Conservation (phyloP, 805 yeast genomes). For the Candida bentonensis region DNA sequence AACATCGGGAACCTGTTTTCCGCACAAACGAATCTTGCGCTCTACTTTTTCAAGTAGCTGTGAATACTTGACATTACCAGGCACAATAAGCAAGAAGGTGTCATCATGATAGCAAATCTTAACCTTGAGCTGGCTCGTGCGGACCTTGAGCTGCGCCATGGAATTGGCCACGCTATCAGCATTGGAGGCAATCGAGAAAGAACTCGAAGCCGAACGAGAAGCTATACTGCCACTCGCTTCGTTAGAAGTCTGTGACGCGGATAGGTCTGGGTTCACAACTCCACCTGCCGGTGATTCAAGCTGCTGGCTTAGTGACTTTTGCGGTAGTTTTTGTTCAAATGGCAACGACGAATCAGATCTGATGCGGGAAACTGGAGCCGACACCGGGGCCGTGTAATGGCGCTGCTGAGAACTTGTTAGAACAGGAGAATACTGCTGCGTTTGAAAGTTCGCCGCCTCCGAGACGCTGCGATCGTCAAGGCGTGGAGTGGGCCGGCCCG, state of each 20-base stretch:
- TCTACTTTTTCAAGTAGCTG: slow-evolving; percentile 46
- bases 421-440: neutral
- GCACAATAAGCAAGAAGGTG: slow-evolving; percentile 51
- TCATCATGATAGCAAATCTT: slow-evolving; percentile 22
- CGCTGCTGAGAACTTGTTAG: neutral
- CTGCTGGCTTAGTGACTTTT: neutral
- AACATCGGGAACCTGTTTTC: slow-evolving; percentile 26
- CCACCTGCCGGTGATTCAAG: neutral
- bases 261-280: neutral
- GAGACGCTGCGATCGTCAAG: neutral
- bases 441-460: no score
- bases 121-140: slow-evolving; percentile 18
- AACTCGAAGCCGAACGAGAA: neutral
- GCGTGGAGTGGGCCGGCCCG: neutral
- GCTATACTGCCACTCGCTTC: neutral
- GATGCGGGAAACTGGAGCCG: neutral
- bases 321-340: neutral
- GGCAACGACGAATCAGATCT: neutral
- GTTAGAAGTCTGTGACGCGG: neutral
- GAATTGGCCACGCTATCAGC: slow-evolving; percentile 3
- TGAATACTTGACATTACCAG: slow-evolving; percentile 34
- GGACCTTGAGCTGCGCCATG: neutral
- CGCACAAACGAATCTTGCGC: slow-evolving; percentile 40
- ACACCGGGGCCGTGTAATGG: neutral
- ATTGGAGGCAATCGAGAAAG: slow-evolving; percentile 15